Evolutionary conservation across 202 grass and related monocot genomes (phyloP), one percentile per base, ranked within the genome.

Genomic region (Setaria italica): DNA sequence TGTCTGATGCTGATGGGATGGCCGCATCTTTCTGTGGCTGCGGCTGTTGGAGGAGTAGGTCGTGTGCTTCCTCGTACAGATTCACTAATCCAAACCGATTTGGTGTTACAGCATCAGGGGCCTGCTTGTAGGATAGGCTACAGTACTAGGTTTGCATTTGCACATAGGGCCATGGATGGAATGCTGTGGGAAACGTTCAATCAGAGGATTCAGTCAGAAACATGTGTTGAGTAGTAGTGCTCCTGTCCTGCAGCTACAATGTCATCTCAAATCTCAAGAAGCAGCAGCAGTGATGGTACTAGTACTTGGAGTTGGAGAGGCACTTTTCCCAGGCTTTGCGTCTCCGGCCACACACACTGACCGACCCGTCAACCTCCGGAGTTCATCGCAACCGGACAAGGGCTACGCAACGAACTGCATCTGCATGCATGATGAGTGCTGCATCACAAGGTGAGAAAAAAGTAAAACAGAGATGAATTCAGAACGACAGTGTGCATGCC

Each of bases 291-390:
- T 13, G 41, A 21, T 45, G 20, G 55, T 30, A 25, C 43, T 15
- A 29, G n/a, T 7, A 72, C 46, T 39, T 4, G 4, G 3, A 39
- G 4, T 5, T 6, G 48, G 3, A 45, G 70, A 73, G 46, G 48
- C 68, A 51, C 4, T 16, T 17, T 17, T 19, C 45, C 70, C 63
- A 66, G 67, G 72, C 72, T 74, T 74, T 74, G 72, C 72, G 72
- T 74, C 49, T 35, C 32, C 32, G 71, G 70, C 2, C 25, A 16
- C 45, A 17, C 72, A 5, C 0, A 3, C 21, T 29, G 48, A 35
- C 49, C 32, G 72, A 74, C 72, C 72, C 72, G 72, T 74, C 72
- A 55, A 16, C 72, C 49, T 74, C 72, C 32, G 9, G 72, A 74
- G 30, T 74, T 55, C 48, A 55, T 37, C 30, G 49, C 72, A 55